Base-by-base conservation (phyloP, 441 rosid species). In the Melastoma candidum region DNA sequence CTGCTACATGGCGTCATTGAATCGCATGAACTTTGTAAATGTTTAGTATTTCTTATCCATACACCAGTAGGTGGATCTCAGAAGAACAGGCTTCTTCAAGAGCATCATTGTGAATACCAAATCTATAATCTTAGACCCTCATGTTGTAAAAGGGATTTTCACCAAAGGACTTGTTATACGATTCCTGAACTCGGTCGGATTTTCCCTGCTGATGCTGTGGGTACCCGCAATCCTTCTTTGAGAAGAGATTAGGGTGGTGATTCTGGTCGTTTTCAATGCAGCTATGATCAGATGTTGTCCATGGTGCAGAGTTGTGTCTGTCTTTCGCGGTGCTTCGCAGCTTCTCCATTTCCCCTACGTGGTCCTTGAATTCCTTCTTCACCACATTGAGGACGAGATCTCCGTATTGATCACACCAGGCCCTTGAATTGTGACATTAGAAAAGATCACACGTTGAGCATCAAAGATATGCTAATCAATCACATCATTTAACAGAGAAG, bases 291-390 rank as follows among this genome's bases (percentile, higher is more conserved):
- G 80, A 78, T 0, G 80, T 74, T 9, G 77, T 73, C 87, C 89
- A 78, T 46, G 56, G 39, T 64, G 12, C 68, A 7, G 85, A 76
- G 64, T 61, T 73, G 63, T 66, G 66, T 27, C 60, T 74, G 57
- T 73, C 79, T 62, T 77, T 73, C 1, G 74, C 59, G 17, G 71
- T 75, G 49, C 76, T 74, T 67, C 74, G 46, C 73, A 58, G 68
- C 60, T 59, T 74, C 75, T 79, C 93, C 88, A 81, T 76, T 52
- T 84, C 89, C 46, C 82, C 80, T 1, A 76, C 76, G 57, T 82
- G 94, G 6, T 76, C 84, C 59, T 76, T 84, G 73, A 84, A 82
- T 71, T 84, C 94, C 59, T 80, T 79, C 73, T 82, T 85, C 75
- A 82, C 87, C 67, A 80, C 81, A 60, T 76, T 75, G 59, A 84